Evolutionary conservation across 2,329 filamentous ascomycete genomes (phyloP), one percentile per base, ranked within the genome.

Genomic region (Hysterium pulicare): DNA sequence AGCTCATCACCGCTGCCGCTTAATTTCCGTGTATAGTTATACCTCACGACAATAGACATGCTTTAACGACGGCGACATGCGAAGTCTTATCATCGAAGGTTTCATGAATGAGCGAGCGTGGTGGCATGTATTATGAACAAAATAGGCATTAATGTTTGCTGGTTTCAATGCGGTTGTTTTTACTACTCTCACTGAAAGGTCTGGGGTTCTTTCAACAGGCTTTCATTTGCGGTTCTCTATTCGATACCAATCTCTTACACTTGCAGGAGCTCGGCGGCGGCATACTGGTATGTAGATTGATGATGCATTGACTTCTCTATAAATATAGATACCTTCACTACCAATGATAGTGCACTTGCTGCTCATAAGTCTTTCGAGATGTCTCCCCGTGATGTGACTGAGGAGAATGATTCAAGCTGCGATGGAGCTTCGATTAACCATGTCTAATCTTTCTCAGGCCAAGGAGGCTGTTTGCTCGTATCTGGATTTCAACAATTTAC

Each of bases 1-100:
- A 71, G 57, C 56, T 71, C 30, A 65, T 69, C 40, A 59, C 62
- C 19, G 64, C 61, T 23, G 57, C 66, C 5, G 65, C 68, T 30
- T 63, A 53, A 49, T 48, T 21, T 8, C 15, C n/a, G 26, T 28
- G 24, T 28, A 28, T 13, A 28, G 8, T 28, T 28, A 28, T 28
- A 13, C 24, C 13, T 8, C 24, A 28, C 13, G 7, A 28, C 24
- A 13, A 28, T 28, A 28, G 24, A 28, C 24, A 28, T 28, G 24
- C 24, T 28, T 28, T 28, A 7, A 28, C 13, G 24, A 28, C 24
- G 24, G 13, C 24, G 24, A 28, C 24, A 13, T 13, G 13, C 24
- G 24, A 28, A 13, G 24, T 7, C 13, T 13, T n/a, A n/a, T n/a
- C n/a, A n/a, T 28, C 24, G 13, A 28, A 28, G 8, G 24, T 13